These are phyloP conservation scores for Spizellomyces sp. DNA, from an alignment of 192 early-diverging fungal species.

Conservation along the genomic window DNA sequence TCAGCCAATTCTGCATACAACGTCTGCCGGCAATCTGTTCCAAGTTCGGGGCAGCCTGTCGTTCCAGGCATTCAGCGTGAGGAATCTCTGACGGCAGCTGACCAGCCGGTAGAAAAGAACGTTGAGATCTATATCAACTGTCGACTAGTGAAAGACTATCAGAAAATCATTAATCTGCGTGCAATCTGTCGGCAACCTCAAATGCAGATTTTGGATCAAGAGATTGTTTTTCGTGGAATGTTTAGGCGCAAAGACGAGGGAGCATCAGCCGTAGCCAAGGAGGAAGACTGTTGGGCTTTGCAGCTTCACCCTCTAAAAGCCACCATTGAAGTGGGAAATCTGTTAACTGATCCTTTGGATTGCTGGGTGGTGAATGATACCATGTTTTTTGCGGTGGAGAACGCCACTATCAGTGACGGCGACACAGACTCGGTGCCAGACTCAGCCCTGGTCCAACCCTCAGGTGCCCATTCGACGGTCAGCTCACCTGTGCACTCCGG, in stretches of 20 bases:
- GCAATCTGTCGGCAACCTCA: constrained; percentile 66
- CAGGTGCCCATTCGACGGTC: no score
- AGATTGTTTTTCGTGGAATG: constrained; percentile 37
- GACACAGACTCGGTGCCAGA: background rate
- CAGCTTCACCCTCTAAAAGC: constrained; percentile 42
- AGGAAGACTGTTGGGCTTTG: constrained; percentile 58
- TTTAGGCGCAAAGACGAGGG: constrained; percentile 26
- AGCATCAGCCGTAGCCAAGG: constrained; percentile 13
- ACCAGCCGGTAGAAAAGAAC: constrained; percentile 64
- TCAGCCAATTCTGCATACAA: constrained; percentile 15
- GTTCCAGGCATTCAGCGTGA: constrained; percentile 35
- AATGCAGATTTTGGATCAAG: constrained; percentile 39
- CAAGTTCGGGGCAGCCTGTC: constrained; percentile 14
- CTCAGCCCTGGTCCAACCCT: no score
- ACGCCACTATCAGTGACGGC: background rate
- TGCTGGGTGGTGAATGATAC: constrained; percentile 74
- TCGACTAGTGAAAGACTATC: constrained; percentile 79
- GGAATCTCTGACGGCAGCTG: constrained; percentile 47
- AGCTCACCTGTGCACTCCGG: no score
- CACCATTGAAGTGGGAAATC: constrained; percentile 57
- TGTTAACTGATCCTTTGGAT: constrained; percentile 55
- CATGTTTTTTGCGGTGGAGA: constrained; percentile 70
- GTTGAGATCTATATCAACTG: constrained; percentile 80
- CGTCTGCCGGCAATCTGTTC: background rate
- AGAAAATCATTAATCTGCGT: constrained; percentile 65